phyloP scores from a whole-genome alignment of 805 yeast species.

The Sugiyamaella marilandica region DNA sequence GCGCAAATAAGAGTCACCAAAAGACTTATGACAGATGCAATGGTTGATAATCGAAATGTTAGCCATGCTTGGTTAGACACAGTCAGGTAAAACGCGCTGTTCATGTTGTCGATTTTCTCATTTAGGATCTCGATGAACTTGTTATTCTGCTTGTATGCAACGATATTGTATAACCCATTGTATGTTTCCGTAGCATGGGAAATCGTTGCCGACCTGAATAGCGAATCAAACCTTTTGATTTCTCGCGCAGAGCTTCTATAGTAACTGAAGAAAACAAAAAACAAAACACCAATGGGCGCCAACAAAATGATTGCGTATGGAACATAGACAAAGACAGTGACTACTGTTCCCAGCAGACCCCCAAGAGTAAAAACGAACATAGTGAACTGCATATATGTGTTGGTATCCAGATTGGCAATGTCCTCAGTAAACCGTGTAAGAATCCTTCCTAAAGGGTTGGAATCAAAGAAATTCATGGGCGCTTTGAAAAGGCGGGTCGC shows the following conservation, averaged over 20 bases:
- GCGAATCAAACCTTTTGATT: slow-evolving; percentile 65
- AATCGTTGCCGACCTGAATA: slow-evolving; percentile 63
- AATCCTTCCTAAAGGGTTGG: slow-evolving; percentile 76
- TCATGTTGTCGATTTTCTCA: slow-evolving; percentile 50
- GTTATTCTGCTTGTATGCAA: slow-evolving; percentile 45
- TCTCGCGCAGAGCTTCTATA: slow-evolving; percentile 71
- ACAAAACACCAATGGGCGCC: slow-evolving; percentile 46
- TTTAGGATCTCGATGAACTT: slow-evolving; percentile 47
- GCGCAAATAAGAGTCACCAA: slow-evolving; percentile 55
- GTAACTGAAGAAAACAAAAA: slow-evolving; percentile 42
- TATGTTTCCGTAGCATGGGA: slow-evolving; percentile 65
- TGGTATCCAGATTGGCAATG: slow-evolving; percentile 68
- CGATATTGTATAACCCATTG: slow-evolving; percentile 59
- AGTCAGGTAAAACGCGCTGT: slow-evolving; percentile 58
- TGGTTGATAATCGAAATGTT: slow-evolving; percentile 51
- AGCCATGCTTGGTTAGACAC: slow-evolving; percentile 71
- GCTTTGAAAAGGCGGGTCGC: slow-evolving; percentile 53
- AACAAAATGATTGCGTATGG: slow-evolving; percentile 64
- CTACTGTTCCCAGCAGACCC: slow-evolving; percentile 50
- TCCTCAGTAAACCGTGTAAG: slow-evolving; percentile 78
- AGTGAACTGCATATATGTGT: slow-evolving; percentile 47
- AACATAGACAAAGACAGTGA: slow-evolving; percentile 56
- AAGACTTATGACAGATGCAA: slow-evolving; percentile 45
- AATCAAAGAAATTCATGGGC: slow-evolving; percentile 73
- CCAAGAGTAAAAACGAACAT: slow-evolving; percentile 48